phyloP scores from a whole-genome alignment of 139 green algal species.

The Chlamydomonas sp. region DNA sequence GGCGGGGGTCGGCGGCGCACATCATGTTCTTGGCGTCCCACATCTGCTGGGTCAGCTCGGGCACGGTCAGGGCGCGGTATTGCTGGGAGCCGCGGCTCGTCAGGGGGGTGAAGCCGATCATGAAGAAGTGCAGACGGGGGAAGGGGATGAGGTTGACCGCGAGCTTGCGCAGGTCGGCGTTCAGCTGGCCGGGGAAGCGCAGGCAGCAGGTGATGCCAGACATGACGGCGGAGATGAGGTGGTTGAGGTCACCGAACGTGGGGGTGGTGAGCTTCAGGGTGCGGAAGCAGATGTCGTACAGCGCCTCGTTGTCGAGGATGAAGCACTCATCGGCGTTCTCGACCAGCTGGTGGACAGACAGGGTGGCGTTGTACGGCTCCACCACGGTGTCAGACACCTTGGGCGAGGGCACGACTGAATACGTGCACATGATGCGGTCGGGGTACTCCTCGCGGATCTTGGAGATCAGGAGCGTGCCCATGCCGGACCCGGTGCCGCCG shows the following conservation, averaged over 20 bases:
- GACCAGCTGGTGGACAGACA: slow-evolving; percentile 98
- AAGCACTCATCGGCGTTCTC: slow-evolving; percentile 97
- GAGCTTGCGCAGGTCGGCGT: slow-evolving; percentile 98
- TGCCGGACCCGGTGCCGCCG: slow-evolving; percentile 93
- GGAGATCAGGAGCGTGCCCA: slow-evolving; percentile 97
- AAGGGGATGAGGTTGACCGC: slow-evolving; percentile 99
- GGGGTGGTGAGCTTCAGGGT: slow-evolving; percentile 94
- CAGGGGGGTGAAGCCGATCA: slow-evolving; percentile 91
- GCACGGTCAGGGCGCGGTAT: slow-evolving; percentile 84
- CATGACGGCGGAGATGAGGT: slow-evolving; percentile 99
- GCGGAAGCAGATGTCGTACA: slow-evolving; percentile 97
- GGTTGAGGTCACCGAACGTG: slow-evolving; percentile 94
- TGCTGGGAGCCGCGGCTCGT: slow-evolving; percentile 86
- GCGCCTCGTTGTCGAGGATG: slow-evolving; percentile 78
- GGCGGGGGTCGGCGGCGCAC: slow-evolving; percentile 89
- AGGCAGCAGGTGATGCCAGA: slow-evolving; percentile 99
- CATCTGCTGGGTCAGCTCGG: slow-evolving; percentile 93
- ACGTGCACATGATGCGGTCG: slow-evolving; percentile 98
- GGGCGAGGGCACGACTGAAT: slow-evolving; percentile 97
- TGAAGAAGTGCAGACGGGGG: slow-evolving; percentile 96
- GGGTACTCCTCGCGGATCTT: slow-evolving; percentile 98
- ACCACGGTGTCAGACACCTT: slow-evolving; percentile 99
- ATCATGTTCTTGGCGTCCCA: slow-evolving; percentile 99
- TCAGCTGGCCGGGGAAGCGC: slow-evolving; percentile 98
- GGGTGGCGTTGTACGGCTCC: slow-evolving; percentile 99